Conservation (phyloP, 345 rosid genomes). For the Raphanus raphanistrum region DNA sequence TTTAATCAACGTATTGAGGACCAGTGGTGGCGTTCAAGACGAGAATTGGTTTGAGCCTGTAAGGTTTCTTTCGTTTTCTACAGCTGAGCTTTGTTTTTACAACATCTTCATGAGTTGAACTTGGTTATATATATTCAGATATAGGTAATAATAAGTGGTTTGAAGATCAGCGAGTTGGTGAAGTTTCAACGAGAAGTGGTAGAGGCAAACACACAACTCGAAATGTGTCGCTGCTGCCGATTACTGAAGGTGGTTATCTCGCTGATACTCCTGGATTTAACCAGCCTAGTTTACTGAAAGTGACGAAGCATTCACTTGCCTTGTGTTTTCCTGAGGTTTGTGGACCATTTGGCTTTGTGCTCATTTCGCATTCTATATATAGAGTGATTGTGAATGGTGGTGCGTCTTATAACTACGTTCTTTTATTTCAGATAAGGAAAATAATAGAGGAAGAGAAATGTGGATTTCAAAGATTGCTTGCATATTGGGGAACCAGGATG, state of each 20-base stretch:
- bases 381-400: neutral
- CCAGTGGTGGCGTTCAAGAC: slow-evolving; percentile 43
- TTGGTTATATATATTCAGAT: slow-evolving; percentile 44
- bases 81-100: neutral
- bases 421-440: slow-evolving; percentile 48
- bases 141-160: slow-evolving; percentile 53
- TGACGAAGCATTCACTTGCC: slow-evolving; percentile 85
- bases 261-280: slow-evolving; percentile 98
- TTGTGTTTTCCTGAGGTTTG: slow-evolving; percentile 86
- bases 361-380: neutral
- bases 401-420: neutral
- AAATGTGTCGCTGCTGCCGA: slow-evolving; percentile 75
- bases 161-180: slow-evolving; percentile 78
- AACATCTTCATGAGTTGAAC: neutral
- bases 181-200: slow-evolving; percentile 79
- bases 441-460: slow-evolving; percentile 59
- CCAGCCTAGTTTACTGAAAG: slow-evolving; percentile 87
- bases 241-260: slow-evolving; percentile 77
- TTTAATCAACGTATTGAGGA: slow-evolving; percentile 74
- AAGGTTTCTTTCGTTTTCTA: slow-evolving; percentile 35
- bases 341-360: neutral
- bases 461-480: slow-evolving; percentile 78
- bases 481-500: slow-evolving; percentile 92
- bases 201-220: slow-evolving; percentile 92
- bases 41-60: slow-evolving; percentile 77